Evolutionary conservation across 495 filamentous ascomycete species (phyloP).

Genomic region (Neurospora cerealis): DNA sequence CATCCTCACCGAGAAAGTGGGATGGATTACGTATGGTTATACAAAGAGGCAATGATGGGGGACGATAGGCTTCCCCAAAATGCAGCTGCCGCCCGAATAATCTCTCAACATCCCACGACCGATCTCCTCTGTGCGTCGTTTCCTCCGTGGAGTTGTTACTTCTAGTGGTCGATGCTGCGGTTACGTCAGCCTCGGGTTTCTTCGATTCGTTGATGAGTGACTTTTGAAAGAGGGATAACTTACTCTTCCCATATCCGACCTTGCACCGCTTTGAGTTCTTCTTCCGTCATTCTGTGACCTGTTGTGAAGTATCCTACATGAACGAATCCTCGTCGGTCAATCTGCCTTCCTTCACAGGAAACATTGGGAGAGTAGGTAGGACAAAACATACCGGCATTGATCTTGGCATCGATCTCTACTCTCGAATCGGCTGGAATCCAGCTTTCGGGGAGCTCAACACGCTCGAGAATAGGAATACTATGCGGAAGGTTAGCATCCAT

Average conservation of each 20-base stretch:
- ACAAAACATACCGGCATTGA: slow-evolving; percentile 75
- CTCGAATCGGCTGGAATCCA: slow-evolving; percentile 92
- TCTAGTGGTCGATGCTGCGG: slow-evolving; percentile 20
- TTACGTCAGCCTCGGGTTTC: slow-evolving; percentile 11
- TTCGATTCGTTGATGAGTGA: slow-evolving; percentile 7
- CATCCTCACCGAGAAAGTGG: not conserved
- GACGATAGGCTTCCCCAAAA: not conserved
- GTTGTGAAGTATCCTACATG: slow-evolving; percentile 65
- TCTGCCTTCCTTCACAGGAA: not conserved
- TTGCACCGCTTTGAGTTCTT: slow-evolving; percentile 74
- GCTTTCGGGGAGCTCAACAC: slow-evolving; percentile 86
- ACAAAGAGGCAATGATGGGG: not conserved
- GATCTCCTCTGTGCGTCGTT: not conserved
- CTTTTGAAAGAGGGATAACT: slow-evolving; percentile 13
- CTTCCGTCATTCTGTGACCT: slow-evolving; percentile 77
- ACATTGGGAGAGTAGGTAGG: not conserved
- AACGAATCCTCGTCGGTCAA: slow-evolving; percentile 8
- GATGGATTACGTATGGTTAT: not conserved
- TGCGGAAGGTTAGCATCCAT: slow-evolving; percentile 13
- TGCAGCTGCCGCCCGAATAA: not conserved
- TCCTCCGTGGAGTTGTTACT: not conserved
- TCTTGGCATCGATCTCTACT: slow-evolving; percentile 98
- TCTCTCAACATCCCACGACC: not conserved
- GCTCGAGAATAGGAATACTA: slow-evolving; percentile 81
- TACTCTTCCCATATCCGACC: slow-evolving; percentile 90